These are phyloP conservation scores for Aphanoascus verrucosus DNA, from an alignment of 2,329 filamentous ascomycete genomes.

Conservation along the genomic window DNA sequence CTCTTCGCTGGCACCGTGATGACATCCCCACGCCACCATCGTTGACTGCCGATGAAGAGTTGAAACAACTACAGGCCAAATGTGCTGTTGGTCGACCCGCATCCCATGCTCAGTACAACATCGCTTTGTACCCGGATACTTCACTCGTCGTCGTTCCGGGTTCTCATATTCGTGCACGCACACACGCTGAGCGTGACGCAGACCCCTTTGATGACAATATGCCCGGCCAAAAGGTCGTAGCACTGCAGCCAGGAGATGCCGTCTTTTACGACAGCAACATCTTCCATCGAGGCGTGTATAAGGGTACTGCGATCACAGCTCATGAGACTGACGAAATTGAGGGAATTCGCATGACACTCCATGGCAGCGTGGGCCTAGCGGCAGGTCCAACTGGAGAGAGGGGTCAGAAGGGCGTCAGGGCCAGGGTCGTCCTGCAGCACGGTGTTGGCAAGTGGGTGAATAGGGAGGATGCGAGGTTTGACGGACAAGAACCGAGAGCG, in stretches of 20 bases:
- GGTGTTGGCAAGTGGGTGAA: conserved; percentile 37
- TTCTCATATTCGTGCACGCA: conserved; percentile 61
- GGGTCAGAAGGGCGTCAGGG: conserved; percentile 27
- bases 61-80: conserved; percentile 45
- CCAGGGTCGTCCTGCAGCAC: conserved; percentile 38
- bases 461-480: conserved; percentile 33
- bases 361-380: conserved; percentile 36
- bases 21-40: conserved; percentile 51
- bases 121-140: conserved; percentile 65
- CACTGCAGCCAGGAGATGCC: conserved; percentile 61
- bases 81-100: conserved; percentile 41
- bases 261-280: conserved; percentile 92
- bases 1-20: conserved; percentile 75
- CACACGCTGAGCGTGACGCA: conserved; percentile 56
- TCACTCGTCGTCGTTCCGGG: conserved; percentile 68
- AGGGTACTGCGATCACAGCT: conserved; percentile 15
- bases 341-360: conserved; percentile 34
- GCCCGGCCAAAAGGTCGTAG: conserved; percentile 55
- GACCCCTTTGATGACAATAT: conserved; percentile 53
- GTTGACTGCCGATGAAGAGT: conserved; percentile 57
- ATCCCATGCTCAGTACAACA: conserved; percentile 77
- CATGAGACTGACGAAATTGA: conserved; percentile 22
- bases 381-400: conserved; percentile 16
- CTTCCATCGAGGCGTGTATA: conserved; percentile 42
- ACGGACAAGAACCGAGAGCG: conserved; percentile 22